Evolutionary conservation across 75 land plant species (phyloP), one percentile per base, ranked within the genome.

Genomic region (Pinus albicaulis): DNA sequence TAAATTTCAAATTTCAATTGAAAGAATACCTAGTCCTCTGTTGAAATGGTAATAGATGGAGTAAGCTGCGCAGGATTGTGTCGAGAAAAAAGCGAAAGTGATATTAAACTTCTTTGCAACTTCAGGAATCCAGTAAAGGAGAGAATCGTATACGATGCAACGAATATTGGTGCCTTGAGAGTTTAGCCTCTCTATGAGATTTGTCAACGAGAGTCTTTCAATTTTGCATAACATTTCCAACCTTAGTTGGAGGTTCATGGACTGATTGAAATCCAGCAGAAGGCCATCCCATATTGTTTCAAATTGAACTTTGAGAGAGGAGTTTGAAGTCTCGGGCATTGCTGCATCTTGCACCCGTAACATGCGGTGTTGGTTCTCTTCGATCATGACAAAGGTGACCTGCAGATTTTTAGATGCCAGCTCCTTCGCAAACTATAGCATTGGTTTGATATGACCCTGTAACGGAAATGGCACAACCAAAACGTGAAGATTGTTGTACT

Each of bases 71-170:
- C 78, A 75, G 7, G 93, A 86, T 56, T 91, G 93, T 3, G 89
- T 80, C 91, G 86, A 91, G 41, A 91, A 82, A 81, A 89, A 58
- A 14, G 84, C 93, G 34, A 59, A 31, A 13, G 91, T 87, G 55
- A 91, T 55, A 3, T 78, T 80, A 7, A 84, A 48, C 4, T 76
- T 77, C 2, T 52, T 83, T 10, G 93, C 90, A 4, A 88, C 88
- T 76, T 82, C 82, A 41, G 77, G 74, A 22, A 71, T 89, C 90
- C 89, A 88, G 0, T 88, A 87, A 14, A 88, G 52, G 59, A 91
- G 82, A 10, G 89, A 77, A 59, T 86, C 88, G 76, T 78, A 80
- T 36, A 88, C 79, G 2, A 91, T 26, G 76, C 87, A 91, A 17
- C 81, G 65, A 8, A 91, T 87, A 0, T 83, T 88, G 3, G 78